Percentiles rank a stretch among this genome's conserved stretches.
Conservation (phyloP, 1,139 yeast species). For the Eremothecium cymbalariae region DNA sequence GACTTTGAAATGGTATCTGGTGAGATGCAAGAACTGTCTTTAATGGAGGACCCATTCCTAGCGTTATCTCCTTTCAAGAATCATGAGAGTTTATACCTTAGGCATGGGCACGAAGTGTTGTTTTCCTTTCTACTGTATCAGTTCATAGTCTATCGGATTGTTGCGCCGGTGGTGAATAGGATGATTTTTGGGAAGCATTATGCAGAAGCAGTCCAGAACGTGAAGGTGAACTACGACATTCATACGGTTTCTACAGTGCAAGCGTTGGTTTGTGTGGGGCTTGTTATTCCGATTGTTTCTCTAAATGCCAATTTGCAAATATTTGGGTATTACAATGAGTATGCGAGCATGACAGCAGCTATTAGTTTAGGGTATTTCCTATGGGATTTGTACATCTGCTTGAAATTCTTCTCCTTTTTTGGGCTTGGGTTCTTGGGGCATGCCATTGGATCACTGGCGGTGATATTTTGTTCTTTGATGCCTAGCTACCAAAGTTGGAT, state of each 20-base stretch:
- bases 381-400: slow-evolving; percentile 77
- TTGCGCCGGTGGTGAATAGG: slow-evolving; percentile 42
- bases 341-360: slow-evolving; percentile 63
- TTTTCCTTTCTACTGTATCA: slow-evolving; percentile 42
- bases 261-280: slow-evolving; percentile 16
- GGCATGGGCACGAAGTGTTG: slow-evolving; percentile 47
- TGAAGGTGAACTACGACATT: slow-evolving; percentile 65
- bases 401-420: slow-evolving; percentile 51
- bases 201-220: slow-evolving; percentile 36
- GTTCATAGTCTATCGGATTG: slow-evolving; percentile 31
- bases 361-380: slow-evolving; percentile 76
- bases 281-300: slow-evolving; percentile 21
- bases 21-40: no score
- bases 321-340: slow-evolving; percentile 51
- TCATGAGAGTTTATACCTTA: slow-evolving; percentile 26
- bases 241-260: slow-evolving; percentile 88
- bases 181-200: slow-evolving; percentile 42
- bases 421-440: slow-evolving; percentile 81
- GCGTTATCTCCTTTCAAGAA: slow-evolving; percentile 25
- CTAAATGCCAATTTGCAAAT: slow-evolving; percentile 21
- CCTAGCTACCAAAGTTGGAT: slow-evolving; percentile 80
- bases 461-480: slow-evolving; percentile 50
- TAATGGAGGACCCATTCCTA: slow-evolving; percentile 26
- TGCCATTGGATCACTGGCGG: slow-evolving; percentile 50
- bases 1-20: no score